Evolutionary conservation across 768 basidiomycete genomes (phyloP).

Genomic region (Rubroboletus satanas): DNA sequence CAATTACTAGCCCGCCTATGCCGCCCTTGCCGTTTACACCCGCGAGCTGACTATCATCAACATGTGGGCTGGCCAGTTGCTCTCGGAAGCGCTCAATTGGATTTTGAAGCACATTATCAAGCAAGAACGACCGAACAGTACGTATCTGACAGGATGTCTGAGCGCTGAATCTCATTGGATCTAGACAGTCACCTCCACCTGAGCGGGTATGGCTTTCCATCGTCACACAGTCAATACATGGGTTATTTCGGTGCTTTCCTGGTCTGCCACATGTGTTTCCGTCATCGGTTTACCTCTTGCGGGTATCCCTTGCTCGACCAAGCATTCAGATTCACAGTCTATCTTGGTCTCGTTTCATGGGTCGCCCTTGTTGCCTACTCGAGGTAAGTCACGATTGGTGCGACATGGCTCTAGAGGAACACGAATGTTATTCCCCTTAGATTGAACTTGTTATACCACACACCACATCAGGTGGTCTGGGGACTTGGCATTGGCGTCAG

Average conservation of each 20-base stretch:
- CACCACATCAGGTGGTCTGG: slow-evolving; percentile 68
- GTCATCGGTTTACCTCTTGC: slow-evolving; percentile 58
- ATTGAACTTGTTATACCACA: slow-evolving; percentile 71
- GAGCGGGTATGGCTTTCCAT: slow-evolving; percentile 82
- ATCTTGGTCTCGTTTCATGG: slow-evolving; percentile 52
- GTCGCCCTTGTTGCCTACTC: slow-evolving; percentile 72
- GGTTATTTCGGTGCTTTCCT: slow-evolving; percentile 80
- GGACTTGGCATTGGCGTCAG: slow-evolving; percentile 61
- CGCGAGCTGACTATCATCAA: slow-evolving; percentile 76
- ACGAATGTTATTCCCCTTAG: slow-evolving; percentile 33
- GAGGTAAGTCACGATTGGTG: slow-evolving; percentile 42
- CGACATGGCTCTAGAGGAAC: not conserved
- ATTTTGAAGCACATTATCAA: slow-evolving; percentile 64
- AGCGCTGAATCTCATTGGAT: slow-evolving; percentile 1
- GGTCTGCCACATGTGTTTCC: slow-evolving; percentile 65
- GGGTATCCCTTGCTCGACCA: slow-evolving; percentile 50
- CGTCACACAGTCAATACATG: slow-evolving; percentile 90
- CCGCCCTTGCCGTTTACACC: slow-evolving; percentile 66
- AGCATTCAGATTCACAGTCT: slow-evolving; percentile 45
- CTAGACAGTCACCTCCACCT: slow-evolving; percentile 21
- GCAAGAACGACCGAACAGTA: slow-evolving; percentile 66
- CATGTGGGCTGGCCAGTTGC: slow-evolving; percentile 81
- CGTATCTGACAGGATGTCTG: slow-evolving; percentile 15
- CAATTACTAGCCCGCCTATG: slow-evolving; percentile 65
- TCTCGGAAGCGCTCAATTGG: slow-evolving; percentile 67